Base-by-base conservation (phyloP, 2,329 filamentous ascomycete species). In the Pezicula rhizophila region DNA sequence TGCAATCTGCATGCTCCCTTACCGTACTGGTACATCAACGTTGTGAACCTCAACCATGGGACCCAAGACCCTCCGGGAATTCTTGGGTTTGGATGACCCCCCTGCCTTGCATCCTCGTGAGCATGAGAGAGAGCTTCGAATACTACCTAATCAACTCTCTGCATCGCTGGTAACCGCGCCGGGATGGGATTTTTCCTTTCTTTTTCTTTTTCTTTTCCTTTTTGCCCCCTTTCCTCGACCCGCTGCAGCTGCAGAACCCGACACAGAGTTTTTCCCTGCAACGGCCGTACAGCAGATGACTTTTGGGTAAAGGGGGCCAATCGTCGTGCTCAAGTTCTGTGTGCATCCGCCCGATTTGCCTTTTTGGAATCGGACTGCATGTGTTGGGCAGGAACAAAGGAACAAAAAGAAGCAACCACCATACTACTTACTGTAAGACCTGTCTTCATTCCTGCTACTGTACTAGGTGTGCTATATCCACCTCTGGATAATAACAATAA, bases 21-120 rank as follows among this genome's bases (percentile, higher is more conserved):
- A 23, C 40, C 40, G 28, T 42, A 23, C 23, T 23, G 23, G 23
- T 23, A 26, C 40, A 42, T 15, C 23, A 15, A 42, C 40, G 40
- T 42, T 42, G 40, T 42, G 40, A 42, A 42, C 40, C 40, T 42
- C 40, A 42, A 42, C 31, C 40, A 23, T 42, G 40, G 40, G 40
- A 26, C 40, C 20, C 14, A 12, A 31, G 28, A 3, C 11, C 11
- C 12, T 31, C 28, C 28, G 8, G 28, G 28, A 31, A 31, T 31
- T 12, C 28, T 31, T 31, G 28, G 28, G 11, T 12, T 31, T 10
- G 28, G 28, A 3, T 12, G 28, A 5, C 23, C 28, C 28, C 23
- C 28, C 28, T 31, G 28, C 28, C 28, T 31, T 31, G 28, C 28
- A 31, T 31, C 8, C 28, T 31, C 28, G 28, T 31, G 28, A 31